Evolutionary conservation across 108 stramenopile species (phyloP), one percentile per base, ranked within the genome.

Genomic region (Cylindrotheca closterium): DNA sequence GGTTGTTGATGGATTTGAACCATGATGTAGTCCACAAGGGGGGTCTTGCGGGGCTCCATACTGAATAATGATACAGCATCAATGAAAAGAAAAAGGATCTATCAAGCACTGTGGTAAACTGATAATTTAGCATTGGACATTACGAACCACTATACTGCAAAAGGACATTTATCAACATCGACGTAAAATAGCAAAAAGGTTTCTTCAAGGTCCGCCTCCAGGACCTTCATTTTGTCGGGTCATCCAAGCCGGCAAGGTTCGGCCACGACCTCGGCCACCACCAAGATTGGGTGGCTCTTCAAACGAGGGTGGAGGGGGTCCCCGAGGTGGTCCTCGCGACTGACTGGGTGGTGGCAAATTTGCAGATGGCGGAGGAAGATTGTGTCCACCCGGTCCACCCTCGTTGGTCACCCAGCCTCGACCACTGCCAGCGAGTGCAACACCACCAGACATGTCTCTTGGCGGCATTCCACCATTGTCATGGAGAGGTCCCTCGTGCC

Each of bases 231-330:
- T 42, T 59, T 68, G 58, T 2, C 42, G 27, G 37, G 77, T 68
- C 77, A 73, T 78, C 77, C 77, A 78, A 12, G 71, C 67, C 5
- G 77, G 77, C 3, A 60, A 25, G 1, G n/a, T 72, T n/a, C 77
- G 65, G 1, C 77, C 77, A 42, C 70, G 58, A 25, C 78, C 78
- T 29, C 78, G 58, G n/a, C 68, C 72, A 47, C 25, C 75, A 24
- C 46, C 53, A 15, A 19, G 18, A 63, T 57, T 1, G 18, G 1
- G 30, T 57, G 29, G 55, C 18, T 29, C 5, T 55, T 55, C 7
- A 17, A 4, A 5, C 18, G 23, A 5, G 32, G 61, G 0, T 0
- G 24, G 23, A 18, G 22, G 26, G 7, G 50, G 49, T 30, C 15
- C 50, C 19, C 49, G 24, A 22, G 50, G 0, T 15, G 2, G 18